Base-by-base conservation (phyloP, 2,329 filamentous ascomycete genomes). In the Acephala macrosclerotiorum region DNA sequence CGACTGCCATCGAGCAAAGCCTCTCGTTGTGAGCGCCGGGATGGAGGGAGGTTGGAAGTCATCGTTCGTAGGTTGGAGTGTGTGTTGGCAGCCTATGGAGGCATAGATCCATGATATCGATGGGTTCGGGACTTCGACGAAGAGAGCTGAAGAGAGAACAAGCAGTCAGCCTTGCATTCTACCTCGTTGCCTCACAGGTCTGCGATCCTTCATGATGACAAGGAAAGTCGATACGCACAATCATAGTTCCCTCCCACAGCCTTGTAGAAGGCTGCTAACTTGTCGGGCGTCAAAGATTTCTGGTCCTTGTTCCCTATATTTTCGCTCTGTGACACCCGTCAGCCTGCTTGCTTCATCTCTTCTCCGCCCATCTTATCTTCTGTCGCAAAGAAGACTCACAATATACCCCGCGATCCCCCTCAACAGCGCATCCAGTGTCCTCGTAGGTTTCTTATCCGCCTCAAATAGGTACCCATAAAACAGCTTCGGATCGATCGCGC, bases 1-100 rank as follows among this genome's bases (percentile, higher is more conserved):
- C 0, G 92, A 93, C 81, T 97, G 91, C 95, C 95, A 99, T 77
- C 93, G 89, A 51, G 95, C 92, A 77, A 97, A 99, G 47, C 96
- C 96, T 74, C 88, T 87, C 0, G 86, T 83, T 40, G 95, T 96
- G 63, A 99, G 81, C 16, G 94, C 92, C 0, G 96, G 96, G 49
- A 97, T 86, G 0, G 86, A 89, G 0, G 95, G 96, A 0, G 89
- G 83, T 3, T 85, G 86, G 76, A 92, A 97, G 68, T 92, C 87
- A 45, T 88, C 86, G 57, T 79, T 78, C 1, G 87, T 87, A 0
- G 93, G 93, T 71, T 96, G 92, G 33, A 98, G 84, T 58, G 89
- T 89, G 79, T 98, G 95, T 73, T 94, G 91, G 77, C 95, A 97
- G 72, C 95, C 96, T 60, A 97, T 87, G 8, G 92, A 92, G 75